Conservation (phyloP, 2,329 filamentous ascomycete species). For the Reticulascus tulasneorum region DNA sequence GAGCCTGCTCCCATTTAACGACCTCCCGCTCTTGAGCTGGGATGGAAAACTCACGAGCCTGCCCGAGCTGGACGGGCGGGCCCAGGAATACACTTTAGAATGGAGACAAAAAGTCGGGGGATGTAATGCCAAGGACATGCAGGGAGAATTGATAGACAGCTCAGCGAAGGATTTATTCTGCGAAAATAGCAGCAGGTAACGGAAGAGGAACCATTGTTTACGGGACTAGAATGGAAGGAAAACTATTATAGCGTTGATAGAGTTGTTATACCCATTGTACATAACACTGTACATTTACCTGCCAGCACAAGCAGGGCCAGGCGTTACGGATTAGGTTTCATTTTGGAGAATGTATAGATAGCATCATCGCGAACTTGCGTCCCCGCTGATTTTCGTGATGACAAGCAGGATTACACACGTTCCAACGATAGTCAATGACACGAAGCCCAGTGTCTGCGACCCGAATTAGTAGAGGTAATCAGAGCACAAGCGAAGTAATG, state of each 20-base stretch:
- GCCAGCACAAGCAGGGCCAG: too few species aligned
- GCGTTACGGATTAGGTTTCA: too few species aligned
- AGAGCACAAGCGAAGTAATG: neutral
- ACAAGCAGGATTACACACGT: conserved; percentile 62
- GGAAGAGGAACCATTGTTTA: too few species aligned
- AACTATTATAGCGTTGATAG: too few species aligned
- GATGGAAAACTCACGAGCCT: conserved; percentile 48
- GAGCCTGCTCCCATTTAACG: conserved; percentile 36
- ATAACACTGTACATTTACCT: too few species aligned
- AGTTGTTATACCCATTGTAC: too few species aligned
- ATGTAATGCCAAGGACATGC: conserved; percentile 42
- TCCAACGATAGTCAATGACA: conserved; percentile 60
- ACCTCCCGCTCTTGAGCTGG: conserved; percentile 60
- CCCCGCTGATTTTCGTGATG: conserved; percentile 32
- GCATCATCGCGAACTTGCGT: conserved; percentile 1
- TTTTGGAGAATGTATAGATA: too few species aligned
- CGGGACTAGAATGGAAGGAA: too few species aligned
- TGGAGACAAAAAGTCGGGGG: conserved; percentile 67
- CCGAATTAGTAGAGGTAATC: neutral
- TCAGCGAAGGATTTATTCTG: conserved; percentile 65
- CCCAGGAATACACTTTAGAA: conserved; percentile 47
- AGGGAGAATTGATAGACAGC: conserved; percentile 24
- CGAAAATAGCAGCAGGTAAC: too few species aligned
- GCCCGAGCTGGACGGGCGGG: conserved; percentile 36
- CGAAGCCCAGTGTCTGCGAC: conserved; percentile 54